Percentiles rank a stretch among this genome's conserved stretches.
These are phyloP conservation scores for Fusarium oxysporum DNA, from an alignment of 2,329 filamentous ascomycete species.

Conservation along the genomic window DNA sequence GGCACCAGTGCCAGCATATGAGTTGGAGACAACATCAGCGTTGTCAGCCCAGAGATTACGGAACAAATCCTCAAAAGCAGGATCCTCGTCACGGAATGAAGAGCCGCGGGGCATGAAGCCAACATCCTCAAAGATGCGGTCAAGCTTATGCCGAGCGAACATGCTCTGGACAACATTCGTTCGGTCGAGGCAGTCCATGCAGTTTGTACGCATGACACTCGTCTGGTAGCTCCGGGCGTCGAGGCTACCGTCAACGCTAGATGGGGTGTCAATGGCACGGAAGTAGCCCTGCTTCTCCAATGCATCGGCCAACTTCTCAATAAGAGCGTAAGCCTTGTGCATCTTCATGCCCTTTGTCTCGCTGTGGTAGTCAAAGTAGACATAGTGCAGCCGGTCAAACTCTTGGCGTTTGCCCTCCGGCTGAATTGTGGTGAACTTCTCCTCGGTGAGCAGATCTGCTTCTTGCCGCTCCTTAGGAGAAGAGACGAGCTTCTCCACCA, in stretches of 20 bases:
- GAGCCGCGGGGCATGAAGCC: slow-evolving; percentile 82
- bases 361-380: slow-evolving; percentile 98
- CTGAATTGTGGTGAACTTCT: slow-evolving; percentile 86
- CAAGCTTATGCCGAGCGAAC: slow-evolving; percentile 89
- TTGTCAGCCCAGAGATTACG: slow-evolving; percentile 99
- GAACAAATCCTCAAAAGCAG: slow-evolving; percentile 88
- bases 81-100: slow-evolving; percentile 80
- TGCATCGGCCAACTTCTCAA: slow-evolving; percentile 83
- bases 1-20: slow-evolving; percentile 95
- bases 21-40: slow-evolving; percentile 90
- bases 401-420: slow-evolving; percentile 67
- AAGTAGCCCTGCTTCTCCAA: slow-evolving; percentile 89
- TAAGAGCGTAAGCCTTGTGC: slow-evolving; percentile 88
- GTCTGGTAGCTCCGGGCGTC: slow-evolving; percentile 86
- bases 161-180: slow-evolving; percentile 99
- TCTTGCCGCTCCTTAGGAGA: slow-evolving; percentile 74
- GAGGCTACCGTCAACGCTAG: slow-evolving; percentile 74
- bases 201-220: slow-evolving; percentile 95
- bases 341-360: slow-evolving; percentile 96
- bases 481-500: slow-evolving; percentile 81
- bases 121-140: slow-evolving; percentile 87
- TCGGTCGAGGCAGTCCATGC: slow-evolving; percentile 98
- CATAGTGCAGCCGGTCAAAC: slow-evolving; percentile 89
- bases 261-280: slow-evolving; percentile 87
- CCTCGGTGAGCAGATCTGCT: slow-evolving; percentile 73